Percentiles rank a stretch among this genome's conserved stretches.
Conservation (phyloP, 768 basidiomycete genomes). For the Leccinum aurantiacum region DNA sequence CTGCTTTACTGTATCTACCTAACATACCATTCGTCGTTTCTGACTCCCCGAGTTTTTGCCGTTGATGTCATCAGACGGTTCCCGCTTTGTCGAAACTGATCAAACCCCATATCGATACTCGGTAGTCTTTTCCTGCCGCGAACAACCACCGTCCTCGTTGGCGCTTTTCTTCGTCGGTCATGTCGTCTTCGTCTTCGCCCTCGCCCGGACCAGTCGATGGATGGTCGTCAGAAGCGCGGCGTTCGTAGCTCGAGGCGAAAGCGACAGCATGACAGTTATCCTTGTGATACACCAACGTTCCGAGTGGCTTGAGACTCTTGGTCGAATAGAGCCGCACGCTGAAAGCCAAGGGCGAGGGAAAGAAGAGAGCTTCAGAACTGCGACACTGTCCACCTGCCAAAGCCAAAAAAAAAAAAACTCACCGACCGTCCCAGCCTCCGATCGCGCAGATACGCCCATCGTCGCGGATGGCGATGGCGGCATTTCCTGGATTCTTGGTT, state of each 20-base stretch:
- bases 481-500: too few species aligned
- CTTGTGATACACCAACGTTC: conserved; percentile 82
- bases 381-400: not conserved
- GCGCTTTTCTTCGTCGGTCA: conserved; percentile 43
- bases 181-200: conserved; percentile 39
- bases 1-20: conserved; percentile 14
- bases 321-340: conserved; percentile 86
- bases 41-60: not conserved
- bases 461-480: conserved; percentile 28
- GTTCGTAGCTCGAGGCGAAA: conserved; percentile 49
- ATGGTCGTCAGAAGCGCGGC: conserved; percentile 9
- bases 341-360: not conserved
- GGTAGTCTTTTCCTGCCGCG: conserved; percentile 63
- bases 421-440: conserved; percentile 88
- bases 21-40: conserved; percentile 7
- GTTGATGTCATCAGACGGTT: not conserved
- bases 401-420: conserved; percentile 30
- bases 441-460: conserved; percentile 82
- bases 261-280: conserved; percentile 69
- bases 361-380: not conserved
- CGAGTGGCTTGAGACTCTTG: conserved; percentile 76
- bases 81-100: conserved; percentile 36
- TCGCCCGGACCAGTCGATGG: conserved; percentile 8
- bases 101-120: conserved; percentile 72
- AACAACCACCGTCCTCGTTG: conserved; percentile 61